These are phyloP conservation scores for Nitzschia sp. DNA, from an alignment of 108 stramenopile species.

Conservation along the genomic window DNA sequence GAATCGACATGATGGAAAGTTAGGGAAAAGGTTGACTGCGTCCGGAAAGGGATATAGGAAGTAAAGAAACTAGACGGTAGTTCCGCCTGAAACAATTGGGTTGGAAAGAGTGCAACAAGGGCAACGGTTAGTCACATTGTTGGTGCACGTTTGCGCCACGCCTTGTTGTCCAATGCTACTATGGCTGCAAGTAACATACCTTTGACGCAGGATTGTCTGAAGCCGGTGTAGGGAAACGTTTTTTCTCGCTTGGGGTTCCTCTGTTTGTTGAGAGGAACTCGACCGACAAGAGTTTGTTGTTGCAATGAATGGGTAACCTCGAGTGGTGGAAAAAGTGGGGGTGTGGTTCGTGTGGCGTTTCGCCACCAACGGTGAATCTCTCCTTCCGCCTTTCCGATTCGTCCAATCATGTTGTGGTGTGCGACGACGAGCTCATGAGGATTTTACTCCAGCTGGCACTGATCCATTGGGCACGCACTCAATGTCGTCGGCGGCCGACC, in stretches of 20 bases:
- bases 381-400: too few species aligned
- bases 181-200: conserved; percentile 23
- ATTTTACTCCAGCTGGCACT: too few species aligned
- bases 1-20: too few species aligned
- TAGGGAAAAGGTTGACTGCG: too few species aligned
- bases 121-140: background rate
- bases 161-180: background rate
- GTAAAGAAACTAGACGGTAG: background rate
- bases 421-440: too few species aligned
- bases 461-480: too few species aligned
- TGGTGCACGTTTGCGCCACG: too few species aligned
- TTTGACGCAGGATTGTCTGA: conserved; percentile 47
- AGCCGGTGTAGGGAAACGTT: conserved; percentile 39
- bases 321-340: background rate
- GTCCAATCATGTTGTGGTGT: too few species aligned
- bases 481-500: too few species aligned
- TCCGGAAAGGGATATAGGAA: too few species aligned
- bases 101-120: background rate
- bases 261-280: conserved; percentile 25
- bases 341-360: background rate
- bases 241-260: conserved; percentile 31
- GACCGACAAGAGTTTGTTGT: background rate
- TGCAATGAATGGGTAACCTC: too few species aligned
- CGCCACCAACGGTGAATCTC: too few species aligned
- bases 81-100: background rate